phyloP scores from a whole-genome alignment of 2,329 filamentous ascomycete species.

The Byssochlamys sp. region DNA sequence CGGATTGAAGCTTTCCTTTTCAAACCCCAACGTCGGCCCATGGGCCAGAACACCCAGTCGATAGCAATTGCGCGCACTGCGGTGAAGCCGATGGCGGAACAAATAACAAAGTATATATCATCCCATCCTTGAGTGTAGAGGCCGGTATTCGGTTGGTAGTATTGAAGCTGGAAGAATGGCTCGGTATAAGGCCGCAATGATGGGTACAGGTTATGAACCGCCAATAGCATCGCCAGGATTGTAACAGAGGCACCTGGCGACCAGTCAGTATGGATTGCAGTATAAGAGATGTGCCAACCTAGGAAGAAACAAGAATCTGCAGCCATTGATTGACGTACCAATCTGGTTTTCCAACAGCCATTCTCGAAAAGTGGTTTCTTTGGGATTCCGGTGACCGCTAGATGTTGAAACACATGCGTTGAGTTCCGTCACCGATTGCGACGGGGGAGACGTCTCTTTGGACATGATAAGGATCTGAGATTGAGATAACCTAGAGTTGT shows the following conservation, averaged over 20 bases:
- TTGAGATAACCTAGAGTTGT: neutral
- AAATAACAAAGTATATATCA: conserved; percentile 66
- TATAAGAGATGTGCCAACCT: neutral
- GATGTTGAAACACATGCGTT: conserved; percentile 32
- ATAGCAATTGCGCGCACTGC: conserved; percentile 74
- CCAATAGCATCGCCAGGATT: conserved; percentile 69
- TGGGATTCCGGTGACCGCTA: conserved; percentile 18
- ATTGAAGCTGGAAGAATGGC: conserved; percentile 80
- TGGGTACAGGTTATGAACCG: conserved; percentile 74
- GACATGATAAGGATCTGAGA: conserved; percentile 20
- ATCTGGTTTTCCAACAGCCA: conserved; percentile 74
- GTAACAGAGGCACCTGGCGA: conserved; percentile 69
- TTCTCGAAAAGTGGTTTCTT: conserved; percentile 35
- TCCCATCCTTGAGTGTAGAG: conserved; percentile 68
- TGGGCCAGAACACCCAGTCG: conserved; percentile 74
- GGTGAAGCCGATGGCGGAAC: conserved; percentile 76
- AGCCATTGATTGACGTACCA: conserved; percentile 46
- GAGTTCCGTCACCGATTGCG: conserved; percentile 26
- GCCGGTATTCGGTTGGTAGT: conserved; percentile 60
- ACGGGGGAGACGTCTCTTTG: conserved; percentile 20
- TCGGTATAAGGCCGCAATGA: conserved; percentile 67
- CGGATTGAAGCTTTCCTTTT: conserved; percentile 68
- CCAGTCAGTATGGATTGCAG: neutral
- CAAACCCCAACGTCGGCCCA: conserved; percentile 64
- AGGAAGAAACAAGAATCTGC: neutral